Conservation (phyloP, 805 yeast species). For the Starmerella apicola region DNA sequence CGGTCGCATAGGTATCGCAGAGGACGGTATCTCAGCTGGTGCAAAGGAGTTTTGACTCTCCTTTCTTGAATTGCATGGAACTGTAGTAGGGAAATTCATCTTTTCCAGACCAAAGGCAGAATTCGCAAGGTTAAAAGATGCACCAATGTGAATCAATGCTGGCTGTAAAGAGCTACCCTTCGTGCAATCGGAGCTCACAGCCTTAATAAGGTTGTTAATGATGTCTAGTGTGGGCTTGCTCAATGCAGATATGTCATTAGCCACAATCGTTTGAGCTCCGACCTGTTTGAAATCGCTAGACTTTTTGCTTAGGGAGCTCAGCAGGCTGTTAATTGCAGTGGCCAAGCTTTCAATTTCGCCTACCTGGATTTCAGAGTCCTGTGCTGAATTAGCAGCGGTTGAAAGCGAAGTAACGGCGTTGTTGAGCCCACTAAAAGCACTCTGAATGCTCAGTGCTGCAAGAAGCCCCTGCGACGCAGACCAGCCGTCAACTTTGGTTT, state of each 20-base stretch:
- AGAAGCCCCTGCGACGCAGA: conserved; percentile 10
- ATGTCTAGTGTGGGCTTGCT: conserved; percentile 16
- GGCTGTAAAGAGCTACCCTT: conserved; percentile 5
- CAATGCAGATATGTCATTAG: conserved; percentile 18
- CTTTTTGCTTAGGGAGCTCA: conserved; percentile 18
- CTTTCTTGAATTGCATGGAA: neutral
- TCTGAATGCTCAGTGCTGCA: conserved; percentile 17
- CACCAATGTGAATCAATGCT: neutral
- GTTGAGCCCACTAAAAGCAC: conserved; percentile 7
- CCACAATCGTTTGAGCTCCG: conserved; percentile 21
- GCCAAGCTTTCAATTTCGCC: conserved; percentile 8
- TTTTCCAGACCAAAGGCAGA: conserved; percentile 6
- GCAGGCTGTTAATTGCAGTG: conserved; percentile 13
- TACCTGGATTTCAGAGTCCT: conserved; percentile 4
- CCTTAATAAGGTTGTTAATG: conserved; percentile 13
- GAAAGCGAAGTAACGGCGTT: neutral
- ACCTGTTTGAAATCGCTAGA: conserved; percentile 18
- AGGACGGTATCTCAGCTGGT: no score
- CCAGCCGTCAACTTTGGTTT: conserved; percentile 10
- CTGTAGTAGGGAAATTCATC: conserved; percentile 2
- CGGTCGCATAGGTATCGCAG: no score
- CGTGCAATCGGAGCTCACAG: conserved; percentile 12
- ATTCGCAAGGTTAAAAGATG: neutral
- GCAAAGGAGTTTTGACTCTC: neutral
- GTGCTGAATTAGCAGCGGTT: neutral